Percentiles rank a stretch among this genome's conserved stretches.
Conservation (phyloP, 2,329 filamentous ascomycete species). For the Monilinia laxa region DNA sequence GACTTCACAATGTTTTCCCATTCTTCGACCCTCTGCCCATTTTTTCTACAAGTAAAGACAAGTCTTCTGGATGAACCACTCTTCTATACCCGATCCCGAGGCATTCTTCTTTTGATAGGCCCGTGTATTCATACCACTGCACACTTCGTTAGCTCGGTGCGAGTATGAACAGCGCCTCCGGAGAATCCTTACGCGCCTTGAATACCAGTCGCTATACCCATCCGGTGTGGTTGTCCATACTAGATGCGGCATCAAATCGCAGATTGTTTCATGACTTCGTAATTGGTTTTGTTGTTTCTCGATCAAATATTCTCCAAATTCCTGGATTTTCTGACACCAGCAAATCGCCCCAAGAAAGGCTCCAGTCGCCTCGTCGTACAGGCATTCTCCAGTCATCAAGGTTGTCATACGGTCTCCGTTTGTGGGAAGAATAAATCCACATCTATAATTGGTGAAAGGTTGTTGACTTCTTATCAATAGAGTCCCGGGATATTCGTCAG, state of each 20-base stretch:
- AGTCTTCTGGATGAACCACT: constrained; percentile 30
- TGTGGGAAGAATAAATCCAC: constrained; percentile 27
- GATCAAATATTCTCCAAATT: constrained; percentile 28
- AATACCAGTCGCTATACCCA: constrained; percentile 32
- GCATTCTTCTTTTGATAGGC: constrained; percentile 28
- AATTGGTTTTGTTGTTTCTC: constrained; percentile 26
- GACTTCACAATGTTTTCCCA: constrained; percentile 25
- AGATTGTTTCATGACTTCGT: constrained; percentile 32
- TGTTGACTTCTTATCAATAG: constrained; percentile 21
- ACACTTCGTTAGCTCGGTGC: background rate
- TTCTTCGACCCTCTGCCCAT: constrained; percentile 22
- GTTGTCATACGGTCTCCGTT: constrained; percentile 27
- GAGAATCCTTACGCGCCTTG: constrained; percentile 27
- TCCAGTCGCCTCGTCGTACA: constrained; percentile 34
- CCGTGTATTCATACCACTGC: constrained; percentile 36
- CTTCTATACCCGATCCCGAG: constrained; percentile 24
- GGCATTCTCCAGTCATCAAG: constrained; percentile 30
- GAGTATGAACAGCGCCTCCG: background rate
- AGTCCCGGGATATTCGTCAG: constrained; percentile 27
- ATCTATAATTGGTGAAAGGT: constrained; percentile 27
- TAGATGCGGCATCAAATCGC: constrained; percentile 33
- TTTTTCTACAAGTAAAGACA: constrained; percentile 21
- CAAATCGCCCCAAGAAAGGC: constrained; percentile 33
- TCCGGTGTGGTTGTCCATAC: constrained; percentile 31
- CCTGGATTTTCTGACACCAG: constrained; percentile 32